These are phyloP conservation scores for Nakazawaea ernobii DNA, from an alignment of 805 yeast species.

Conservation along the genomic window DNA sequence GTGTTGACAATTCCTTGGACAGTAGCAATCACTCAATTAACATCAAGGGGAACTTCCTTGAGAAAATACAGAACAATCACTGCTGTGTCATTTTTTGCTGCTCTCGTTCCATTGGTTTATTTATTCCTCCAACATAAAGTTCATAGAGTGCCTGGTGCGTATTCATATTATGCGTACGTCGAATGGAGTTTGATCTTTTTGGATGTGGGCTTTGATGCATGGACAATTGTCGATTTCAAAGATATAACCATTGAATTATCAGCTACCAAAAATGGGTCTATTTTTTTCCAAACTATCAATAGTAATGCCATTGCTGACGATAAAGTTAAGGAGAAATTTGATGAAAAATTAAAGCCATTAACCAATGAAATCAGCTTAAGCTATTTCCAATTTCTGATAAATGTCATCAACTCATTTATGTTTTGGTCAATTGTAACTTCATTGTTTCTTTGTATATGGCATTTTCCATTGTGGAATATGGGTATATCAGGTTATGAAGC, in stretches of 20 bases:
- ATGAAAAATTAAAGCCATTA: not conserved
- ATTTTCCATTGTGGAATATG: constrained; percentile 97
- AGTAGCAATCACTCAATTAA: constrained; percentile 45
- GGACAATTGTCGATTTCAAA: constrained; percentile 66
- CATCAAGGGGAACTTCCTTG: constrained; percentile 38
- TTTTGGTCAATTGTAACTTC: constrained; percentile 86
- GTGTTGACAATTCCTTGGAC: constrained; percentile 92
- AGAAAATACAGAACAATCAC: constrained; percentile 50
- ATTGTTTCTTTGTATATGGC: constrained; percentile 85
- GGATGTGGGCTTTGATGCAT: constrained; percentile 81
- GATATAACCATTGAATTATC: constrained; percentile 46
- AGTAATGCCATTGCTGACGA: not conserved
- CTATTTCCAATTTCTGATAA: constrained; percentile 32
- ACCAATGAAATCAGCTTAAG: constrained; percentile 16
- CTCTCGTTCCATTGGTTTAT: constrained; percentile 76
- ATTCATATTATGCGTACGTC: constrained; percentile 87
- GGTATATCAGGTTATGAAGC: constrained; percentile 95
- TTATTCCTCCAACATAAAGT: constrained; percentile 93
- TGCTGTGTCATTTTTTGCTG: constrained; percentile 59
- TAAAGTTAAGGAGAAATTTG: not conserved
- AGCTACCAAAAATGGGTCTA: constrained; percentile 15
- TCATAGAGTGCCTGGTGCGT: constrained; percentile 84
- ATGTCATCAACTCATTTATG: constrained; percentile 60
- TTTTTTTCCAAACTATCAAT: not conserved
- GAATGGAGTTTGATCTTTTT: constrained; percentile 88